Base-by-base conservation (phyloP, 2,329 filamentous ascomycete genomes). In the Colletotrichum musae region DNA sequence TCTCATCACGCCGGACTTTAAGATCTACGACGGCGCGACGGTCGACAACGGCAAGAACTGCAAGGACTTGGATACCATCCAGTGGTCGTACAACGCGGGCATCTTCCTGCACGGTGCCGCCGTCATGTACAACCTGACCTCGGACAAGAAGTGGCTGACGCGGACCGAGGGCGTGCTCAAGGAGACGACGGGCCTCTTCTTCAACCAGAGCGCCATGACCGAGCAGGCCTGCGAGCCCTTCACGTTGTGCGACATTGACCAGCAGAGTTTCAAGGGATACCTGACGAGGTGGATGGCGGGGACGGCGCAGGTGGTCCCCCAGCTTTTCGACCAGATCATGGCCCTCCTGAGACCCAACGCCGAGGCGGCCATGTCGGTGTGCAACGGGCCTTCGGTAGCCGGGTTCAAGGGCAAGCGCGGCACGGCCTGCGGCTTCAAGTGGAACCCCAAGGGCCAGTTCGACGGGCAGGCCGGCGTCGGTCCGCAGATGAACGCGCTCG, bases 181-280 rank as follows among this genome's bases (percentile, higher is more conserved):
- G 1, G 79, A 83, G 59, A 78, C 85, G 1, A 79, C 80, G 32
- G 77, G 77, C 3, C 85, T 87, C 68, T 94, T 94, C 81, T 85
- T 88, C 74, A 80, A 87, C 74, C 80, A 78, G 73, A 79, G 78
- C 61, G 75, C 94, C 76, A 86, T 93, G 77, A 87, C 85, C 74
- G 92, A 94, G 80, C 84, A 85, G 71, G 87, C 88, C 36, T 95
- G 93, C 81, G 92, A 94, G 81, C 80, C 79, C 7, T 79, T 79
- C 66, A 80, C 81, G 64, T 83, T 82, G 28, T 95, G 93, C 84
- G 88, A 93, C 80, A 85, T 85, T 71, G 92, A 94, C 78, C 91
- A 94, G 81, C 87, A 87, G 74, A 89, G 86, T 56, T 94, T 94
- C 88, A 94, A 94, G 81, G 92, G 91, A 12, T 94, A 93, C 78